Percentiles rank a stretch among this genome's conserved stretches.
phyloP scores from a whole-genome alignment of 73 alveolate genomes.

The Diophrys appendiculata region DNA sequence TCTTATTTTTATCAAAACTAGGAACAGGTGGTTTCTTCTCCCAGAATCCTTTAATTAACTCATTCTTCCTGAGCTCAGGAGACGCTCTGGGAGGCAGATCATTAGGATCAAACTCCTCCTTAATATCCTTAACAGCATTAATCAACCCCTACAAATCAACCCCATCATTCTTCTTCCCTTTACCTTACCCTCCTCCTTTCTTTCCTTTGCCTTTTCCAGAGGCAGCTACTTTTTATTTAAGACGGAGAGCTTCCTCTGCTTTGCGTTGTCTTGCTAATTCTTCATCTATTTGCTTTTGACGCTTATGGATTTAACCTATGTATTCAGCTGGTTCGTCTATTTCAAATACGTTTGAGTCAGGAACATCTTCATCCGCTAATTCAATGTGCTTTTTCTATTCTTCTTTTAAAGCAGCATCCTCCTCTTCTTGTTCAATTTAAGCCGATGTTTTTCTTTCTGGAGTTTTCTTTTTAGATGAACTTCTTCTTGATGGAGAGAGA shows the following conservation, averaged over 20 bases:
- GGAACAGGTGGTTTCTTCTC: too few species aligned
- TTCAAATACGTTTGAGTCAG: neutral
- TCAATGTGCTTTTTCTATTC: neutral
- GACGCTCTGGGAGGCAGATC: neutral
- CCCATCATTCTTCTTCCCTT: too few species aligned
- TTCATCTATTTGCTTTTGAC: neutral
- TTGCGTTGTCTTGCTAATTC: neutral
- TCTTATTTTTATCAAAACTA: too few species aligned
- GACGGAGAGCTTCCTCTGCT: neutral
- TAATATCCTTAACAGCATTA: neutral
- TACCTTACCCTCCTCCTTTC: too few species aligned
- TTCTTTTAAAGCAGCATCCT: neutral
- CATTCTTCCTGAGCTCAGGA: neutral
- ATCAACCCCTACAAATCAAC: too few species aligned
- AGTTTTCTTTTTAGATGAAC: too few species aligned
- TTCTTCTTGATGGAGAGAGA: too few species aligned
- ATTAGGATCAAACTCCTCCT: too few species aligned
- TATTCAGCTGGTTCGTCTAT: neutral
- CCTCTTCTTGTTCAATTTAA: neutral
- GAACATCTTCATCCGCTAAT: neutral
- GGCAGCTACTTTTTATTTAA: neutral
- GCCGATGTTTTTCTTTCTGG: too few species aligned
- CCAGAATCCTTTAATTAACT: neutral
- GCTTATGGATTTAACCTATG: neutral
- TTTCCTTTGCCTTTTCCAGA: neutral